phyloP scores from a whole-genome alignment of 345 rosid species.

The Eucalyptus brandiana region DNA sequence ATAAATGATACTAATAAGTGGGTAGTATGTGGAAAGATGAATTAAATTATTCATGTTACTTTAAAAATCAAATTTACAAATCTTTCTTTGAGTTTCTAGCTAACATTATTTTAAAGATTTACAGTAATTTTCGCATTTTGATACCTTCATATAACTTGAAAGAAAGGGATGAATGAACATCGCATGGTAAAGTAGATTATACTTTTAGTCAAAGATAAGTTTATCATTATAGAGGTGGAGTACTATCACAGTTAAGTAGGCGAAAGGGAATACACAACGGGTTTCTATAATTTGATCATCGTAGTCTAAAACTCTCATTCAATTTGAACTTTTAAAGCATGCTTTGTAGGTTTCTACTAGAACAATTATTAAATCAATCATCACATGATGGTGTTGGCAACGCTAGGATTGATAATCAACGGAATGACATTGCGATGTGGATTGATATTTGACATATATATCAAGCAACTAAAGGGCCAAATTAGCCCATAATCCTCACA shows the following conservation, averaged over 20 bases:
- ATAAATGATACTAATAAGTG: neutral
- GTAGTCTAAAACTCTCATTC: neutral
- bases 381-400: neutral
- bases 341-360: neutral
- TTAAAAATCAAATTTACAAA: neutral
- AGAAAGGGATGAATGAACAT: neutral
- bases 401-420: neutral
- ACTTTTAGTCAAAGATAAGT: neutral
- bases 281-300: neutral
- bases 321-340: neutral
- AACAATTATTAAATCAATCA: neutral
- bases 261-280: neutral
- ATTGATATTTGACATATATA: no score
- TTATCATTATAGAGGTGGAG: neutral
- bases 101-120: neutral
- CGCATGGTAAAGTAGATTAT: neutral
- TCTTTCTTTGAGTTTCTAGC: neutral
- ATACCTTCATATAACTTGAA: neutral
- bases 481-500: neutral
- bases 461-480: neutral
- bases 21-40: neutral
- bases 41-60: neutral
- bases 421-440: neutral
- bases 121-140: neutral
- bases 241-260: neutral